A percentile compares a stretch with the other conserved stretches of the same genome.
phyloP scores from a whole-genome alignment of 1,139 yeast genomes.

The Magnusiomyces magnusii region DNA sequence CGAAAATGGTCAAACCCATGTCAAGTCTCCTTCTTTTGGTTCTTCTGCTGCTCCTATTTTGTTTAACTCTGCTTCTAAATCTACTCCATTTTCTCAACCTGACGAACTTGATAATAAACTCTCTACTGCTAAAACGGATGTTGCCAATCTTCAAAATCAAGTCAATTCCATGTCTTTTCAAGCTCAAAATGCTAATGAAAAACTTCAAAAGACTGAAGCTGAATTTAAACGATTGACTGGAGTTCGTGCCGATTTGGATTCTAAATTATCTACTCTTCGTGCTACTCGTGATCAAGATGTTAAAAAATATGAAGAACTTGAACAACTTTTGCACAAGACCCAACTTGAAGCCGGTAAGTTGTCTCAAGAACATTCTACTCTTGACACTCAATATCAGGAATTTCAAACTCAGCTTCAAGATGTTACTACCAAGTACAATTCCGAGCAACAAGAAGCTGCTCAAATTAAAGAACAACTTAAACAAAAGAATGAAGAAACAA shows the following conservation, averaged over 20 bases:
- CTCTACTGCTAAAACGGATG: conserved; percentile 73
- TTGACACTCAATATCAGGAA: conserved; percentile 76
- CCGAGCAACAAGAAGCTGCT: conserved; percentile 58
- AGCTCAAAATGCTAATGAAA: conserved; percentile 60
- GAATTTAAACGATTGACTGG: conserved; percentile 61
- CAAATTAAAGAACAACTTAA: conserved; percentile 61
- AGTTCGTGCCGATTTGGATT: conserved; percentile 63
- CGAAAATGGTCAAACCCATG: conserved; percentile 4
- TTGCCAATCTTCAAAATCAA: conserved; percentile 83
- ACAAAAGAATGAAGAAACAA: conserved; percentile 56
- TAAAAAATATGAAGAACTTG: conserved; percentile 54
- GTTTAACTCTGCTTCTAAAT: conserved; percentile 20
- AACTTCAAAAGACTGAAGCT: conserved; percentile 65
- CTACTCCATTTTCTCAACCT: conserved; percentile 38
- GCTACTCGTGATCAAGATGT: conserved; percentile 73
- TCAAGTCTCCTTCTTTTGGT: conserved; percentile 3
- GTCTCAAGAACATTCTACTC: conserved; percentile 65
- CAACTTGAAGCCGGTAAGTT: conserved; percentile 65
- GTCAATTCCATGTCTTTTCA: conserved; percentile 70
- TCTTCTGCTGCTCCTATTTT: conserved; percentile 15
- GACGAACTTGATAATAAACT: conserved; percentile 55
- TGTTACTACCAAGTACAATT: conserved; percentile 52
- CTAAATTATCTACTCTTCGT: conserved; percentile 57
- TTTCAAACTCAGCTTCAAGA: conserved; percentile 60
- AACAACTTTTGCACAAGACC: conserved; percentile 49